Conservation (phyloP, 768 basidiomycete species). For the Pleurotus salmoneostramineus region DNA sequence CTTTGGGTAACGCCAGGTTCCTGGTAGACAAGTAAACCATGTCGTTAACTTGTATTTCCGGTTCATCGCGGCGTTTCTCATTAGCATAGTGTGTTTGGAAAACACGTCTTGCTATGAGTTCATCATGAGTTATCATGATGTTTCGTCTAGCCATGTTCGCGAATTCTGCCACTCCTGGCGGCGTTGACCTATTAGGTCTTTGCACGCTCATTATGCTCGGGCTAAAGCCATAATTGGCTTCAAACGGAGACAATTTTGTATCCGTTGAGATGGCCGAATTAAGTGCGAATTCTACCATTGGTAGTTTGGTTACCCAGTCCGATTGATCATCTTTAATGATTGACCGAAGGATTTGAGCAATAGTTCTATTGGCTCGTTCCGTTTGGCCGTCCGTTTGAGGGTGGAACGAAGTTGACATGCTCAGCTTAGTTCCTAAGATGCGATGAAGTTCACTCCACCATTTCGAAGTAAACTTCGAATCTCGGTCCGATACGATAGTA, state of each 20-base stretch:
- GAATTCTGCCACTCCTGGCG: constrained; percentile 20
- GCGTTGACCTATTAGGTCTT: neutral
- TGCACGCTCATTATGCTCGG: constrained; percentile 10
- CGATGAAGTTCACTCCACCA: constrained; percentile 27
- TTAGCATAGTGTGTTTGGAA: constrained; percentile 28
- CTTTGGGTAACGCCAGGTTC: constrained; percentile 29
- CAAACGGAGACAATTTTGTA: constrained; percentile 31
- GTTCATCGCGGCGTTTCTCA: constrained; percentile 12
- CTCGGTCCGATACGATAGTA: constrained; percentile 27
- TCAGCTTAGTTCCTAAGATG: constrained; percentile 22
- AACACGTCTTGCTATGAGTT: constrained; percentile 27
- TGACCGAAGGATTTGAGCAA: constrained; percentile 26
- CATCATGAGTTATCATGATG: constrained; percentile 26
- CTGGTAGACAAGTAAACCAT: constrained; percentile 31
- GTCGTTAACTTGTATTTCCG: constrained; percentile 15
- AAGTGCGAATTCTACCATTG: constrained; percentile 33
- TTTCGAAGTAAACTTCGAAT: constrained; percentile 28
- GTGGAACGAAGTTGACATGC: constrained; percentile 35
- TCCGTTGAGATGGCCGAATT: constrained; percentile 22
- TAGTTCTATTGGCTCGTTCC: constrained; percentile 20
- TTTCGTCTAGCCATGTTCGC: constrained; percentile 15
- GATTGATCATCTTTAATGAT: constrained; percentile 21
- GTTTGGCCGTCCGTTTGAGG: constrained; percentile 35
- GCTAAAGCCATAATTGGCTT: too few species aligned
- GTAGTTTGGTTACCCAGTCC: constrained; percentile 26